Conservation (phyloP, 1,284 basidiomycete genomes). For the Marasmius sp. region DNA sequence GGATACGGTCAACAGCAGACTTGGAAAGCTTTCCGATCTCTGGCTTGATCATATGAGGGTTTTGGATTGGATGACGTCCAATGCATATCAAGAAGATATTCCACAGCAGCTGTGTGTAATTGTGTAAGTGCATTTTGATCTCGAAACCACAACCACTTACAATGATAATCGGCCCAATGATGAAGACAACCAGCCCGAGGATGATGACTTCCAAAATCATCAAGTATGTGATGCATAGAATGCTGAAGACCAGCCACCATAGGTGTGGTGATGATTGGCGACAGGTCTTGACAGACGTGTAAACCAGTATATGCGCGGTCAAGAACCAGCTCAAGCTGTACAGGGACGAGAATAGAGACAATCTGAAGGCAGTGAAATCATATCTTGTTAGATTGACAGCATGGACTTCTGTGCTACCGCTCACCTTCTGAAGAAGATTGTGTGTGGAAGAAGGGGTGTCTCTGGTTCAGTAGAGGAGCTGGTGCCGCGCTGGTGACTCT, state of each 20-base stretch:
- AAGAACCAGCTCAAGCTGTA: slow-evolving; percentile 78
- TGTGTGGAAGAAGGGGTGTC: slow-evolving; percentile 23
- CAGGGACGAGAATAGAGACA: slow-evolving; percentile 64
- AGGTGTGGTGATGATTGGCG: slow-evolving; percentile 70
- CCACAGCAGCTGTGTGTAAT: slow-evolving; percentile 57
- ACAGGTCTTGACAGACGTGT: slow-evolving; percentile 70
- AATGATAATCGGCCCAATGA: slow-evolving; percentile 73
- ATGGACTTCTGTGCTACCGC: slow-evolving; percentile 13
- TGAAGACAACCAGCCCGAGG: slow-evolving; percentile 71
- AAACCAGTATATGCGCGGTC: slow-evolving; percentile 73
- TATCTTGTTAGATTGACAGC: not conserved
- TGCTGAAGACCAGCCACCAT: slow-evolving; percentile 80
- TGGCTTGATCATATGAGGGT: slow-evolving; percentile 67
- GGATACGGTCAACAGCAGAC: slow-evolving; percentile 70
- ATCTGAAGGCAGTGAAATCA: slow-evolving; percentile 30
- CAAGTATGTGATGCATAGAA: slow-evolving; percentile 77
- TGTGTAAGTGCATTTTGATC: slow-evolving; percentile 9
- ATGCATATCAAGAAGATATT: slow-evolving; percentile 74
- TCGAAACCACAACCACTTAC: slow-evolving; percentile 42
- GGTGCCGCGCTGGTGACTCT: not conserved
- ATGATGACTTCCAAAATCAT: slow-evolving; percentile 72
- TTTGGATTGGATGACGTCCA: slow-evolving; percentile 74
- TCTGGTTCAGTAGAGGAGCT: not conserved
- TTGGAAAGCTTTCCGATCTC: slow-evolving; percentile 74
- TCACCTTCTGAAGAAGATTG: slow-evolving; percentile 37